phyloP scores from a whole-genome alignment of 805 yeast genomes.

The Candida pini region DNA sequence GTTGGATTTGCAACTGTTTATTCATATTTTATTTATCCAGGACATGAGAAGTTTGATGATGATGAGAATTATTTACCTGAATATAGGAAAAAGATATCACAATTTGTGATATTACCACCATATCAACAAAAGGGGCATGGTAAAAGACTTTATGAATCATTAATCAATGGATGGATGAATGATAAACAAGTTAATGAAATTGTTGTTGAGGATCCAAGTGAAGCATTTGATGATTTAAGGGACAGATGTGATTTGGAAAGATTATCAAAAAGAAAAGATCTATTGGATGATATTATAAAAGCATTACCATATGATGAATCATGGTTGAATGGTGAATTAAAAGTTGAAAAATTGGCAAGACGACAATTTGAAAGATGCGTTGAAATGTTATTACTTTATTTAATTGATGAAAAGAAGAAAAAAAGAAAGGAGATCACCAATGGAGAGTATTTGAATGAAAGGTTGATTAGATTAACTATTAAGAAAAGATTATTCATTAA shows the following conservation, averaged over 20 bases:
- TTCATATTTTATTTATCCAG: conserved; percentile 72
- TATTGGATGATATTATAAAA: conserved; percentile 24
- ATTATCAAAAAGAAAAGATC: conserved; percentile 29
- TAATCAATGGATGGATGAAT: conserved; percentile 50
- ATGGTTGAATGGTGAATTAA: conserved; percentile 38
- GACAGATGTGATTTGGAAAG: conserved; percentile 72
- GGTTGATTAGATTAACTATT: conserved; percentile 51
- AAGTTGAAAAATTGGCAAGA: conserved; percentile 54
- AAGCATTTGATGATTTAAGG: conserved; percentile 83
- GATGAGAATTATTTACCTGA: conserved; percentile 18
- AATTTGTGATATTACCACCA: conserved; percentile 79
- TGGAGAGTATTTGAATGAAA: conserved; percentile 20
- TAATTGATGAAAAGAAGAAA: conserved; percentile 21
- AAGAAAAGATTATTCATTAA: conserved; percentile 72
- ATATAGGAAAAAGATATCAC: conserved; percentile 74
- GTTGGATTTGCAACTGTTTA: conserved; percentile 83
- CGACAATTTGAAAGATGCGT: conserved; percentile 73
- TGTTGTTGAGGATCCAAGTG: conserved; percentile 93
- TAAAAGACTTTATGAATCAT: conserved; percentile 48
- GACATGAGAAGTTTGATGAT: conserved; percentile 43
- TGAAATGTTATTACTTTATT: conserved; percentile 64
- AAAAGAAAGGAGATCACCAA: background rate
- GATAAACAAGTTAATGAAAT: conserved; percentile 58
- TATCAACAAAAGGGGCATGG: conserved; percentile 76
- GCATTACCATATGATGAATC: conserved; percentile 22